Evolutionary conservation across 23 red algal genomes (phyloP).

Genomic region (Gracilaria gracilis): DNA sequence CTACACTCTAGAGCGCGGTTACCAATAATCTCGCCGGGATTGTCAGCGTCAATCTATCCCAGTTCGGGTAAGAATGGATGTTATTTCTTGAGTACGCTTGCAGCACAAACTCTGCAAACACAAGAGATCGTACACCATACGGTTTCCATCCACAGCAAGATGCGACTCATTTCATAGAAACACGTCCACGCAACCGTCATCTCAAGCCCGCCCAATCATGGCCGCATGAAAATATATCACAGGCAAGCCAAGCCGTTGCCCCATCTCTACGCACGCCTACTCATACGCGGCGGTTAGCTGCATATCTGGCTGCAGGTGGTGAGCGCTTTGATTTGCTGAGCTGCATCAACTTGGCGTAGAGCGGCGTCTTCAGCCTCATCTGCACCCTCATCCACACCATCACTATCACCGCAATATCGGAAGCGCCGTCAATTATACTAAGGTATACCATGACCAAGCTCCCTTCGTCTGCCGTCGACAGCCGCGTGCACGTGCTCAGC

Average conservation of each 20-base stretch:
- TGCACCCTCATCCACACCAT: too few species aligned
- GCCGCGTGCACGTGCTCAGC: too few species aligned
- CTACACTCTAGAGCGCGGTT: constrained; percentile 15
- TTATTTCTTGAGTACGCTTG: constrained; percentile 12
- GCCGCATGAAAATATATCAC: constrained; percentile 56
- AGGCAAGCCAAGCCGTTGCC: constrained; percentile 9
- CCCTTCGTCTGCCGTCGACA: too few species aligned
- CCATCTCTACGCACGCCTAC: constrained; percentile 46
- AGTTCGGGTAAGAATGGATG: constrained; percentile 19
- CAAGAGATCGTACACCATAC: constrained; percentile 37
- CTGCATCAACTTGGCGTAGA: too few species aligned
- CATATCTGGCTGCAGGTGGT: too few species aligned
- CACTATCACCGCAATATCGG: too few species aligned
- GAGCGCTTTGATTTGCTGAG: too few species aligned
- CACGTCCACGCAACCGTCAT: not conserved
- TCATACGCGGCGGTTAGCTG: constrained; percentile 44
- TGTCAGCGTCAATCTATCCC: constrained; percentile 36
- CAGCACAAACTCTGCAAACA: constrained; percentile 25
- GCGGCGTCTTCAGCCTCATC: too few species aligned
- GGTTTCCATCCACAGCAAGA: constrained; percentile 49
- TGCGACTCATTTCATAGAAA: constrained; percentile 65
- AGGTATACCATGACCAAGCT: too few species aligned
- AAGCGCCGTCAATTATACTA: too few species aligned
- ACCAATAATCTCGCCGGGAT: constrained; percentile 39
- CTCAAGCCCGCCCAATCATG: constrained; percentile 36